Evolutionary conservation across 371 early-diverging fungal species (phyloP).

Genomic region (Rhizopus stolonifer): DNA sequence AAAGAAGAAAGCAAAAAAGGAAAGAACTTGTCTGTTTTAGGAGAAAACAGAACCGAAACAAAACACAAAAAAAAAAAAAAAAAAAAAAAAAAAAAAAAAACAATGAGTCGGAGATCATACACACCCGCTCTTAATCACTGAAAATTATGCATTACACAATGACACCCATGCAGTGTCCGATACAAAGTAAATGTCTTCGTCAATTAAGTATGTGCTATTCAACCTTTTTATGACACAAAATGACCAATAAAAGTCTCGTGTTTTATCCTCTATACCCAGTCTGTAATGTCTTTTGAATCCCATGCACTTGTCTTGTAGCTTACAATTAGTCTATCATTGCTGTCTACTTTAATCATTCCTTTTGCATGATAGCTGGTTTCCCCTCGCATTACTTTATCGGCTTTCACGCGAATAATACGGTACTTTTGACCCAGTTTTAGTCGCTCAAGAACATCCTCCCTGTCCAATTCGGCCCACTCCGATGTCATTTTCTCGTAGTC

Average conservation of each 20-base stretch:
- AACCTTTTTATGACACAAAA: too few species aligned
- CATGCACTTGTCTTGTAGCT: constrained; percentile 18
- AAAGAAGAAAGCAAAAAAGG: neutral
- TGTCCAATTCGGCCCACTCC: constrained; percentile 25
- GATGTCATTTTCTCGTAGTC: constrained; percentile 29
- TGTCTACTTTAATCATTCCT: constrained; percentile 7
- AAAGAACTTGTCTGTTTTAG: neutral
- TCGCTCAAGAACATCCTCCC: constrained; percentile 16
- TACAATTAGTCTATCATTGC: constrained; percentile 17
- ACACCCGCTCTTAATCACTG: neutral
- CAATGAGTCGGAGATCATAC: neutral
- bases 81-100: neutral
- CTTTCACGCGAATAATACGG: constrained; percentile 35
- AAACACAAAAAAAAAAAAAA: neutral
- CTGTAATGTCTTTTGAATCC: constrained; percentile 21
- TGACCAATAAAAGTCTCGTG: too few species aligned
- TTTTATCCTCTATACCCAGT: constrained; percentile 17
- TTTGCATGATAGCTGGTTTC: constrained; percentile 33
- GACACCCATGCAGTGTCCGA: neutral
- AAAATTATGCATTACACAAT: neutral
- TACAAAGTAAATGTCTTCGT: neutral
- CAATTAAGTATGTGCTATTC: too few species aligned
- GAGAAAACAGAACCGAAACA: neutral
- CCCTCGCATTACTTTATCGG: constrained; percentile 35
- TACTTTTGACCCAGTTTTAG: constrained; percentile 24